These are phyloP conservation scores for Fusarium cyanostomum DNA, from an alignment of 2,329 filamentous ascomycete species.

Conservation along the genomic window DNA sequence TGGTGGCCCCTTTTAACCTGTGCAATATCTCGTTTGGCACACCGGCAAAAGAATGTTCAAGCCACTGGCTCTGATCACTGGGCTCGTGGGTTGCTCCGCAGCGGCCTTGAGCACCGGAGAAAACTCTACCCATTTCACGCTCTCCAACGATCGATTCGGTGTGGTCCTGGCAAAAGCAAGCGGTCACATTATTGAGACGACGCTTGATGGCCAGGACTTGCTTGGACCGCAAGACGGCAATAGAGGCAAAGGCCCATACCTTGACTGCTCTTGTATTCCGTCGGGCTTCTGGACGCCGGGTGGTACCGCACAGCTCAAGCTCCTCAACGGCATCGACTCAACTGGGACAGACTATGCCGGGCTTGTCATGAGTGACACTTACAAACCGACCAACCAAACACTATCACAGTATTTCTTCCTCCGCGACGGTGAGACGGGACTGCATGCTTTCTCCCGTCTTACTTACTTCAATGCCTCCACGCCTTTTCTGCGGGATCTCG, in stretches of 20 bases:
- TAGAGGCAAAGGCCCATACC: constrained; percentile 62
- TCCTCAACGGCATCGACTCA: constrained; percentile 55
- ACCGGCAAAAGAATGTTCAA: constrained; percentile 11
- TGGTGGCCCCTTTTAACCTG: background rate
- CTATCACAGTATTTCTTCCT: constrained; percentile 72
- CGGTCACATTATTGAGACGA: constrained; percentile 28
- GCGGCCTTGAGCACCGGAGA: constrained; percentile 19
- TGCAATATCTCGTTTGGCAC: accelerated
- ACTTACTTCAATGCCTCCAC: constrained; percentile 65
- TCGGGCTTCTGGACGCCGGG: constrained; percentile 67
- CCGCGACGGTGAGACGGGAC: constrained; percentile 66
- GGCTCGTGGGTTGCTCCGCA: background rate
- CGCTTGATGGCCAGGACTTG: constrained; percentile 53
- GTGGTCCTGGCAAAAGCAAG: constrained; percentile 22
- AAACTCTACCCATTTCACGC: constrained; percentile 32
- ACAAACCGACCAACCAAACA: constrained; percentile 63
- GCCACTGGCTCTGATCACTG: constrained; percentile 1
- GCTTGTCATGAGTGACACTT: constrained; percentile 66
- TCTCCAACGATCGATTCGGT: constrained; percentile 27
- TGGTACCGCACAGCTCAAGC: constrained; percentile 54
- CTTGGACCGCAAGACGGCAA: constrained; percentile 51
- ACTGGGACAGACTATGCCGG: constrained; percentile 62
- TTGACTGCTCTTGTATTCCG: constrained; percentile 70
- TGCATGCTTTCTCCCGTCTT: constrained; percentile 67
- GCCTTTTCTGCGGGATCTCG: constrained; percentile 64